phyloP scores from a whole-genome alignment of 176 grass and related monocot species.

The Eragrostis curvula region DNA sequence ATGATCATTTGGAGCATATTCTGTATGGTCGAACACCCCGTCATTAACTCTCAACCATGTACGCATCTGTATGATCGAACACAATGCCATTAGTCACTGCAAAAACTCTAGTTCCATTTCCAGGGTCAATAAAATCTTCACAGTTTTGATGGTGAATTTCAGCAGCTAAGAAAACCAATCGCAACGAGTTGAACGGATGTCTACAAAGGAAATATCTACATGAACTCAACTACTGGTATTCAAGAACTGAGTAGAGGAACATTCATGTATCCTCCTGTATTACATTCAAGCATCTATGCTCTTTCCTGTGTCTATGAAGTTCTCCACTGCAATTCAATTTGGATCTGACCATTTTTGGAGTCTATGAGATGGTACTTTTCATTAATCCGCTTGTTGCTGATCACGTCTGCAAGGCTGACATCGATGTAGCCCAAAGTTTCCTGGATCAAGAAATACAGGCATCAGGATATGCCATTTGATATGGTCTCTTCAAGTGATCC shows the following conservation, averaged over 20 bases:
- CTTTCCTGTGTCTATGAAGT: conserved; percentile 63
- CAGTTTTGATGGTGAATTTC: conserved; percentile 10
- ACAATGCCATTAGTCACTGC: background rate
- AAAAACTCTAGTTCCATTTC: conserved; percentile 3
- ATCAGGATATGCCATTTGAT: conserved; percentile 18
- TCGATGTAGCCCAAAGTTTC: conserved; percentile 86
- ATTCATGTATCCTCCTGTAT: conserved; percentile 23
- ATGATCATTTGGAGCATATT: background rate
- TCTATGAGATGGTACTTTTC: conserved; percentile 84
- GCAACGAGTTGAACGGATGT: conserved; percentile 7
- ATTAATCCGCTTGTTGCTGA: conserved; percentile 88
- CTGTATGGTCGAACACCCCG: background rate
- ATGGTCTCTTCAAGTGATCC: background rate
- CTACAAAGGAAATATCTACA: conserved; percentile 49
- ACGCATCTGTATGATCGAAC: no score
- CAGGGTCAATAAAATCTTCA: background rate
- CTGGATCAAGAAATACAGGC: conserved; percentile 46
- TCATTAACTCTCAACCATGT: no score
- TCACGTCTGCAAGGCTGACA: conserved; percentile 68
- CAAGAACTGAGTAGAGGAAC: conserved; percentile 22
- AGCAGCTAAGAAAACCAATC: conserved; percentile 18
- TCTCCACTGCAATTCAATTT: conserved; percentile 91
- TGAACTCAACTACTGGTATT: conserved; percentile 35
- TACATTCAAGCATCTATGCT: conserved; percentile 1
- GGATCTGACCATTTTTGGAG: conserved; percentile 88